Evolutionary conservation across 108 stramenopile genomes (phyloP), one percentile per base, ranked within the genome.

Genomic region (Nitzschia sp.): DNA sequence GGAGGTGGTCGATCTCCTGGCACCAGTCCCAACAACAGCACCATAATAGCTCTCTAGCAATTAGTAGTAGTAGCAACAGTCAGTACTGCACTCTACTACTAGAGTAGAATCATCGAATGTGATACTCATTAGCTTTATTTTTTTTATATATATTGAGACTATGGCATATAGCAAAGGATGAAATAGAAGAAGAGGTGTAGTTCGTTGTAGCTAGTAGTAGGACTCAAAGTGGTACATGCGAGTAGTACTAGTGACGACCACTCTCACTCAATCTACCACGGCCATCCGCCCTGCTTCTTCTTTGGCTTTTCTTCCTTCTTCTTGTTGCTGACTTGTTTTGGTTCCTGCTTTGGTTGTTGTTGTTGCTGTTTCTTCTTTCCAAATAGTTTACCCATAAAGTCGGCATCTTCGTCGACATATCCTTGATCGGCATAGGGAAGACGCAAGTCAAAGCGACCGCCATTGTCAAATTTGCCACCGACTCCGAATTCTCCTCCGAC

Each of bases 341-440:
- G 26, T 28, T 50, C 58, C 6, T 44, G 29, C 34, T 22, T 45
- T 36, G 53, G 45, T n/a, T 59, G 35, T n/a, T n/a, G n/a, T 22
- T 67, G 58, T 17, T 85, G 83, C 38, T 80, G 84, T 67, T 88
- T 89, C 13, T 72, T 79, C 38, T 85, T 82, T 30, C 86, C 85
- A 69, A 93, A 93, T 48, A 86, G 69, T 41, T 85, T 85, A 2
- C 72, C 76, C 85, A 82, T 82, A 25, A 81, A 69, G 46, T 91
- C 90, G 9, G 85, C 80, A 65, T 90, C 94, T 29, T 90, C 90
- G 64, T 95, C 94, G 16, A 88, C 94, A 63, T 90, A 96, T 33
- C 94, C 96, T 80, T 95, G 92, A 63, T 97, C 95, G 36, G 90
- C 96, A 81, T 96, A 97, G 16, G 96, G 96, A 44, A 97, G 74